Evolutionary conservation across 139 green algal genomes (phyloP), one percentile per base, ranked within the genome.

Genomic region (Picochlorum sp.): DNA sequence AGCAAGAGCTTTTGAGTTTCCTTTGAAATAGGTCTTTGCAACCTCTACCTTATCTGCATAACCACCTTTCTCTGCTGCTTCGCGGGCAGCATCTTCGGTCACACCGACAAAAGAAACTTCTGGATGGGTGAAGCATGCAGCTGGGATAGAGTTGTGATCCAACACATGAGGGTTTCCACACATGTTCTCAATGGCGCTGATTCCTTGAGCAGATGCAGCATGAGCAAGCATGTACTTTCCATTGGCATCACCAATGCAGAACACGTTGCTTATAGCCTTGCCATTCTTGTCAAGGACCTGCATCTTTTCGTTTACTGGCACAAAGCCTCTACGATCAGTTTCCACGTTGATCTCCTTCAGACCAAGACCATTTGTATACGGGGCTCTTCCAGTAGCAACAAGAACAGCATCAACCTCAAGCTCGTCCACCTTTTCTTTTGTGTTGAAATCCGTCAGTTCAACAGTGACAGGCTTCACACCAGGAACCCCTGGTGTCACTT

Each of bases 161-260:
- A 99, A 77, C 71, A 93, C 83, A 41, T 96, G 86, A 13, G 81
- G 65, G 14, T 88, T 81, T 45, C 86, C 92, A 65, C 65, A 75
- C 62, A 98, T 97, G 83, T 94, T 95, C 81, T 99, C 94, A 47
- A 99, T 83, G 0, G 85, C 88, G 23, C 69, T 83, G 72, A 98
- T 98, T 74, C 93, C 93, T 82, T 98, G 92, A 3, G 79, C 78
- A 38, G 62, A 81, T 32, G 83, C 83, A 4, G 83, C 83, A 71
- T 89, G 70, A 21, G 92, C 92, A 15, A 98, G 83, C 92, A 97
- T 97, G 79, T 88, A 91, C 75, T 88, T 91, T 44, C 82, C 94
- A 71, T 99, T 99, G 70, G 92, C 94, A 68, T 99, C 94, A n/a
- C 94, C 94, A 61, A 99, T 98, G 88, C 94, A 98, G 77, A 86